Conservation (phyloP, 2,329 filamentous ascomycete genomes). For the Talaromyces amestolkiae region DNA sequence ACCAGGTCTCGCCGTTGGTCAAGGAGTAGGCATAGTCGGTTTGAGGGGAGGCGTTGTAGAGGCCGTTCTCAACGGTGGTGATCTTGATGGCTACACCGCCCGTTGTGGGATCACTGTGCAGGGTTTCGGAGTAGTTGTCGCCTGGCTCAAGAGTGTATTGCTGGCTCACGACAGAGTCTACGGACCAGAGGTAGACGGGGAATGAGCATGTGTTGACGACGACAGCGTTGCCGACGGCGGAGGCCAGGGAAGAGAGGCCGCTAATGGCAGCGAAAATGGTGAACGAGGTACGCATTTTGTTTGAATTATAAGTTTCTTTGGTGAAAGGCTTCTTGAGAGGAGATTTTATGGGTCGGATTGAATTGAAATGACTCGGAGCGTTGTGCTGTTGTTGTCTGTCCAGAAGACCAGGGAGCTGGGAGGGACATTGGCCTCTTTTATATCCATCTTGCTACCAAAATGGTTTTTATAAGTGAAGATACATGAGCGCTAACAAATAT, state of each 20-base stretch:
- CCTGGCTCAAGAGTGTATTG: conserved; percentile 33
- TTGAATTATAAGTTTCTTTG: not conserved
- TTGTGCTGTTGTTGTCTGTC: not conserved
- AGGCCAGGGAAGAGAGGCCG: conserved; percentile 32
- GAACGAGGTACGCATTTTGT: conserved; percentile 36
- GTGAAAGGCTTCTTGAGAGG: too few relatives aligned
- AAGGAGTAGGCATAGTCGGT: conserved; percentile 44
- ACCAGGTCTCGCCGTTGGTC: conserved; percentile 37
- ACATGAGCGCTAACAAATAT: not conserved
- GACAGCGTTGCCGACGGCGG: conserved; percentile 37
- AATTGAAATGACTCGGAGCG: not conserved
- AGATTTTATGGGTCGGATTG: not conserved
- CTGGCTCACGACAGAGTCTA: conserved; percentile 34
- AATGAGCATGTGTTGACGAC: conserved; percentile 40
- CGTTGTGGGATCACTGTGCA: conserved; percentile 35
- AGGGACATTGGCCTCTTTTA: not conserved
- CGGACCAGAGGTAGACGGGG: conserved; percentile 41
- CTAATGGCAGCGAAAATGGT: conserved; percentile 31
- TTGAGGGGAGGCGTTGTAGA: conserved; percentile 38
- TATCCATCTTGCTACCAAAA: not conserved
- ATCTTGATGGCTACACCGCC: conserved; percentile 47
- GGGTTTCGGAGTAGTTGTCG: conserved; percentile 34
- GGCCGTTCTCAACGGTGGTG: conserved; percentile 34
- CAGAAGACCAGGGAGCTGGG: not conserved
- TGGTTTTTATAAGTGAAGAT: not conserved